A percentile compares a stretch with the other conserved stretches of the same genome.
Evolutionary conservation across 306 rosid species (phyloP).

Genomic region (Begonia masoniana): DNA sequence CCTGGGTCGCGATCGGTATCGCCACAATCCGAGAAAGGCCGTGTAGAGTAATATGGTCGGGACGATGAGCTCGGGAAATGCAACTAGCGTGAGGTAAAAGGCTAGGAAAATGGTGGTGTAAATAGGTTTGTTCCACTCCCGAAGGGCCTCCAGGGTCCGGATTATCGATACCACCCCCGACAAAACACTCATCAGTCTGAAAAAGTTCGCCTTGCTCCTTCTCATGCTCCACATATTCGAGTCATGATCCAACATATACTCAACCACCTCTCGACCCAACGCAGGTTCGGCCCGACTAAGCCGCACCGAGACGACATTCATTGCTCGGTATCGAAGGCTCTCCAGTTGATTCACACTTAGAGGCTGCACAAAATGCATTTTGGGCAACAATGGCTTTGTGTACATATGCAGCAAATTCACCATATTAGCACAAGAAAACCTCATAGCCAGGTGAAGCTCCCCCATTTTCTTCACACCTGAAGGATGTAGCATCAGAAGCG

Average conservation of each 20-base stretch:
- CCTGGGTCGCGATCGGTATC: constrained; percentile 32
- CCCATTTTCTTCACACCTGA: constrained; percentile 56
- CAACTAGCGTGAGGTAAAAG: constrained; percentile 23
- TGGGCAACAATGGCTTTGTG: constrained; percentile 40
- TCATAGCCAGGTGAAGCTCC: constrained; percentile 47
- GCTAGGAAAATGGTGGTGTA: constrained; percentile 21
- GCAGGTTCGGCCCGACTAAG: constrained; percentile 47
- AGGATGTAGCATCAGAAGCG: constrained; percentile 39
- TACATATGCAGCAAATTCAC: constrained; percentile 37
- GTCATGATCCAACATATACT: constrained; percentile 51
- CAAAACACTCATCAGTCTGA: constrained; percentile 35
- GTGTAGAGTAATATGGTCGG: constrained; percentile 26
- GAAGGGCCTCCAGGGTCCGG: constrained; percentile 28
- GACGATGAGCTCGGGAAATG: constrained; percentile 29
- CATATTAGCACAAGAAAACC: constrained; percentile 42
- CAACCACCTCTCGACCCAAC: constrained; percentile 42
- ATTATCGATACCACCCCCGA: constrained; percentile 28
- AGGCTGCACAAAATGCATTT: constrained; percentile 45
- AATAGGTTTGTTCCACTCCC: constrained; percentile 37
- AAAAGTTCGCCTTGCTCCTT: constrained; percentile 47
- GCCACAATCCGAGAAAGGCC: constrained; percentile 37
- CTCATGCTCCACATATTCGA: constrained; percentile 48
- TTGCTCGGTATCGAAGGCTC: constrained; percentile 34
- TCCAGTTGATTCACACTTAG: constrained; percentile 40
- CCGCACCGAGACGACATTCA: constrained; percentile 35